These are phyloP conservation scores for Pisolithus marmoratus DNA, from an alignment of 768 basidiomycete genomes.

Conservation along the genomic window DNA sequence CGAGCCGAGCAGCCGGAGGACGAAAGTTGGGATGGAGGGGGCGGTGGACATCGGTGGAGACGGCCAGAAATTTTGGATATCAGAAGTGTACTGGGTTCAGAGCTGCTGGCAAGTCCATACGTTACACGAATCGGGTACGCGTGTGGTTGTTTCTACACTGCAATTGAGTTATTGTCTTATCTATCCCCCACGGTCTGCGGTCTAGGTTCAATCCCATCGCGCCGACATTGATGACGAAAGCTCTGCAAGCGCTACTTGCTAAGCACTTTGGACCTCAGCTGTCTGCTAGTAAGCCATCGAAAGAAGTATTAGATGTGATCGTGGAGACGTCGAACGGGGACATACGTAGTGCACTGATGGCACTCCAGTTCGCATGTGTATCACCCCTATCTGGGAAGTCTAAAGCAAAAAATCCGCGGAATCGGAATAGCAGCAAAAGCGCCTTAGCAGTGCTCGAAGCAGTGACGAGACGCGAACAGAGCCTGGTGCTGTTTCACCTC, in stretches of 20 bases:
- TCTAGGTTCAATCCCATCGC: conserved; percentile 90
- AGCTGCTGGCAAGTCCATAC: conserved; percentile 63
- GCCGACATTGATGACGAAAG: conserved; percentile 75
- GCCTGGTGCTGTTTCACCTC: conserved; percentile 83
- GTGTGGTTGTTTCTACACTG: background rate
- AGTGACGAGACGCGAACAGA: conserved; percentile 79
- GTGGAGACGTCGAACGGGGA: conserved; percentile 84
- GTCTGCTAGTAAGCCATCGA: conserved; percentile 35
- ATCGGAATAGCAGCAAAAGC: conserved; percentile 20
- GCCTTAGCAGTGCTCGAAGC: conserved; percentile 53
- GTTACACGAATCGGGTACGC: conserved; percentile 77
- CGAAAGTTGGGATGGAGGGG: conserved; percentile 42
- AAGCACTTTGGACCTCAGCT: conserved; percentile 38
- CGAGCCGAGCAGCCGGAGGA: conserved; percentile 57
- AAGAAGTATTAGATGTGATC: conserved; percentile 68
- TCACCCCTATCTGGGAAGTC: conserved; percentile 25
- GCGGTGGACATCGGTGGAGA: conserved; percentile 38
- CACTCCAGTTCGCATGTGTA: conserved; percentile 78
- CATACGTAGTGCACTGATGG: conserved; percentile 90
- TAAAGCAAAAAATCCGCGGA: conserved; percentile 29
- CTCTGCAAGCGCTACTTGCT: conserved; percentile 56
- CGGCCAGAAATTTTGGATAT: conserved; percentile 58
- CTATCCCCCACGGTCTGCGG: background rate
- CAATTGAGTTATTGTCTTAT: background rate
- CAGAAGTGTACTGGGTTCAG: conserved; percentile 63